Conservation (phyloP, 2,329 filamentous ascomycete species). For the Trichoderma sp. region DNA sequence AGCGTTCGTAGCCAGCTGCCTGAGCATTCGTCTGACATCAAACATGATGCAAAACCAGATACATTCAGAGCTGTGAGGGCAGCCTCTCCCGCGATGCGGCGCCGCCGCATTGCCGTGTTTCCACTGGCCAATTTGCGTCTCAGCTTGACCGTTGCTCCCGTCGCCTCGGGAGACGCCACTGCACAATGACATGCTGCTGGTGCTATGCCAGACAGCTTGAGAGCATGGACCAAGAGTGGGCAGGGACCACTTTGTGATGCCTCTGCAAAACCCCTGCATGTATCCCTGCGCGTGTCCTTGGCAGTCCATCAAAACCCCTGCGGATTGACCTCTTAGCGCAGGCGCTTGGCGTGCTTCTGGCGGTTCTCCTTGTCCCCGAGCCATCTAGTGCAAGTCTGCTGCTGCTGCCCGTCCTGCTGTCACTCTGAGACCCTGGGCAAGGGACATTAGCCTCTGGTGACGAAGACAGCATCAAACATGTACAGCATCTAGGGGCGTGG, state of each 20-base stretch:
- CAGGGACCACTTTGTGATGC: conserved; percentile 13
- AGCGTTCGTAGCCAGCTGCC: not conserved
- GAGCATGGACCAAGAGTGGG: conserved; percentile 4
- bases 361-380: conserved; percentile 10
- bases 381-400: not conserved
- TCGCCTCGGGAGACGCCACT: conserved; percentile 17
- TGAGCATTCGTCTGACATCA: conserved; percentile 8
- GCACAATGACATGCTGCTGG: conserved; percentile 22
- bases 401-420: conserved; percentile 5
- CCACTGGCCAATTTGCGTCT: conserved; percentile 20
- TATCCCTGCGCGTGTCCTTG: conserved; percentile 24
- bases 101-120: not conserved
- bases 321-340: conserved; percentile 19
- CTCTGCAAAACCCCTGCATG: conserved; percentile 22
- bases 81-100: not conserved
- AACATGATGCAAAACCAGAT: not conserved
- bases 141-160: conserved; percentile 23
- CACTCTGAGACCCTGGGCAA: conserved; percentile 22
- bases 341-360: conserved; percentile 21
- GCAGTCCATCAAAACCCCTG: conserved; percentile 18
- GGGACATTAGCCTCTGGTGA: conserved; percentile 8
- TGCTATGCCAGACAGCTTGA: conserved; percentile 15
- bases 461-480: conserved; percentile 11
- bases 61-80: not conserved
- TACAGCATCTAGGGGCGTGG: conserved; percentile 19